Evolutionary conservation across 352 stramenopile genomes (phyloP).

Genomic region (Globisporangium viniferum): DNA sequence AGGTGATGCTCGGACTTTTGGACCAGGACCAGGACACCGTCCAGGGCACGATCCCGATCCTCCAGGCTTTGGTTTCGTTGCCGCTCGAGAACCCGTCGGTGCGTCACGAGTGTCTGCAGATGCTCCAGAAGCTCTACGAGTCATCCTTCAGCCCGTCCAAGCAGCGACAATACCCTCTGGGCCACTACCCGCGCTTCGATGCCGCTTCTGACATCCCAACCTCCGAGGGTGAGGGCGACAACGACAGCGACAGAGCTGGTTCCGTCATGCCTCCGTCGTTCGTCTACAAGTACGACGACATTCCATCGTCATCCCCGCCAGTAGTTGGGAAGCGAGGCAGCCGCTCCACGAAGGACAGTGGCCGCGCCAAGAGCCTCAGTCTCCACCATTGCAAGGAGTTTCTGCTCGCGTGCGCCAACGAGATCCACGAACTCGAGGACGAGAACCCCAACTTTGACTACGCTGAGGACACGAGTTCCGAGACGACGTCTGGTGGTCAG

Average conservation of each 20-base stretch:
- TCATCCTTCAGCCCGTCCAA: slow-evolving; percentile 1
- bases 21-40: slow-evolving; percentile 53
- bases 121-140: slow-evolving; percentile 33
- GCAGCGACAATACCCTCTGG: not conserved
- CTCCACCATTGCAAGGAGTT: slow-evolving; percentile 64
- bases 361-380: slow-evolving; percentile 41
- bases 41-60: slow-evolving; percentile 41
- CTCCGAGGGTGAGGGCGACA: slow-evolving; percentile 4
- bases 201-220: slow-evolving; percentile 16
- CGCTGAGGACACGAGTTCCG: slow-evolving; percentile 42
- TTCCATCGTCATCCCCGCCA: slow-evolving; percentile 6
- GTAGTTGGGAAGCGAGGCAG: not conserved
- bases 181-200: slow-evolving; percentile 9
- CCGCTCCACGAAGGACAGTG: slow-evolving; percentile 22
- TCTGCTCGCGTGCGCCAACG: slow-evolving; percentile 69
- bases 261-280: slow-evolving; percentile 14
- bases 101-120: slow-evolving; percentile 34
- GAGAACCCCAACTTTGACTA: slow-evolving; percentile 72
- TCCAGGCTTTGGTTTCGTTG: slow-evolving; percentile 39
- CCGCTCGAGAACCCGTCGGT: slow-evolving; percentile 39
- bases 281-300: slow-evolving; percentile 16
- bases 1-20: slow-evolving; percentile 48
- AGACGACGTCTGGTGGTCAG: slow-evolving; percentile 2
- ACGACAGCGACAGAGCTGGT: not conserved
- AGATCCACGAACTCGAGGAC: slow-evolving; percentile 79